Evolutionary conservation across 306 rosid species (phyloP), one percentile per base, ranked within the genome.

Genomic region (Geum urbanum): DNA sequence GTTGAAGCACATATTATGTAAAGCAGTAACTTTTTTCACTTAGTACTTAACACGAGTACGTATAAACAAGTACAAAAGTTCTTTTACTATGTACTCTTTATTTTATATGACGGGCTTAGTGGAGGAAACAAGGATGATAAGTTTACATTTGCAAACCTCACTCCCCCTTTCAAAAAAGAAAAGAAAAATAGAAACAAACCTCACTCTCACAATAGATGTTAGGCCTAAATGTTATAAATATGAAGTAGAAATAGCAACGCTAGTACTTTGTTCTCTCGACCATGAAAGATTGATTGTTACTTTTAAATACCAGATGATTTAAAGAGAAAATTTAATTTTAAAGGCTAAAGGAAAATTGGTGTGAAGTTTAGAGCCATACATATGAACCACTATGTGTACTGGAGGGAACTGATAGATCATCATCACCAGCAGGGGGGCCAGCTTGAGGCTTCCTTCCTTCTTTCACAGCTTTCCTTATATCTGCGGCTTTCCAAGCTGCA

Each of bases 401-500:
- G 3, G 78, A 77, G 35, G 85, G 92, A 74, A 77, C 13, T 15
- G 88, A 86, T n/a, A 95, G 83, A 73, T 95, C 96, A 66, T 91
- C 97, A 48, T 89, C 97, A 56, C 87, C 99, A 69, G 77, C 84
- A 68, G 99, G 99, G 46, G 96, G 96, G 55, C 99, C 99, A 24
- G 97, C 84, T 9, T 9, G 53, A 56, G 99, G 99, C 72, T 73
- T 89, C 75, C 96, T 86, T 79, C 99, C 99, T 83, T 95, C 97
- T 87, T 95, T 95, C 77, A 95, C 47, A 71, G 99, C 97, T 79
- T 91, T 95, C 86, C 99, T 87, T 81, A 95, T 95, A 82, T 95
- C 99, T 52, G 96, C 99, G 68, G 99, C 99, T 89, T 95, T 95
- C 99, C 99, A 95, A 64, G 46, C 92, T 66, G 99, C 96, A 69